phyloP scores from a whole-genome alignment of 768 basidiomycete genomes.

The Chalciporus chontae region DNA sequence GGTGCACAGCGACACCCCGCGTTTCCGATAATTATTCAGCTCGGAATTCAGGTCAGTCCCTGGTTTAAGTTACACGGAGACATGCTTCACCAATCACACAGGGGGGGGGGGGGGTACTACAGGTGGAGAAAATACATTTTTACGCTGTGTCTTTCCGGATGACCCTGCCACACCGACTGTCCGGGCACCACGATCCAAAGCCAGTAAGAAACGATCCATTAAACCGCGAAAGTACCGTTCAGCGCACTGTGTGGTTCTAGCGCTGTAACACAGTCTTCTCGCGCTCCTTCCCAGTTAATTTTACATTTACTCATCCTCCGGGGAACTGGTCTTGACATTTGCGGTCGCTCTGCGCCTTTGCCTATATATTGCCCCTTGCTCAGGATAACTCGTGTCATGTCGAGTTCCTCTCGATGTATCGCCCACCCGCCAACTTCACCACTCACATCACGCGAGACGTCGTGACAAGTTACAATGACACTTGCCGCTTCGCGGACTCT shows the following conservation, averaged over 20 bases:
- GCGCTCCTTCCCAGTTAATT: constrained; percentile 13
- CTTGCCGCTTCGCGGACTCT: constrained; percentile 5
- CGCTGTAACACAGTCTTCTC: constrained; percentile 9
- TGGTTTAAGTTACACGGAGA: not conserved
- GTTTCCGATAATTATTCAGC: no score
- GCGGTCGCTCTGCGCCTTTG: constrained; percentile 16
- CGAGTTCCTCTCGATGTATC: constrained; percentile 16
- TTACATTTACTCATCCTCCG: constrained; percentile 14
- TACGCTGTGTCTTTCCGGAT: no score
- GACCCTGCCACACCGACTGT: no score
- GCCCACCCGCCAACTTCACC: constrained; percentile 1
- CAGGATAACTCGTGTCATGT: constrained; percentile 1
- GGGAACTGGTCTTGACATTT: constrained; percentile 14
- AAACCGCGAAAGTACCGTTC: not conserved
- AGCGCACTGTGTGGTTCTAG: not conserved
- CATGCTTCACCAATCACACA: not conserved
- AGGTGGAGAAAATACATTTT: no score
- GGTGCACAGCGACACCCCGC: no score
- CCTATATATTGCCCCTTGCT: constrained; percentile 25
- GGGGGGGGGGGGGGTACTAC: no score
- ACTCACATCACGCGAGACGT: constrained; percentile 5
- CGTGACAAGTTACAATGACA: not conserved
- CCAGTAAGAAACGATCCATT: not conserved
- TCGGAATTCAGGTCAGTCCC: not conserved
- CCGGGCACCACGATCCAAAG: constrained; percentile 10